Evolutionary conservation across 2,329 filamentous ascomycete genomes (phyloP).

Genomic region (Rugonectria rugulosa): DNA sequence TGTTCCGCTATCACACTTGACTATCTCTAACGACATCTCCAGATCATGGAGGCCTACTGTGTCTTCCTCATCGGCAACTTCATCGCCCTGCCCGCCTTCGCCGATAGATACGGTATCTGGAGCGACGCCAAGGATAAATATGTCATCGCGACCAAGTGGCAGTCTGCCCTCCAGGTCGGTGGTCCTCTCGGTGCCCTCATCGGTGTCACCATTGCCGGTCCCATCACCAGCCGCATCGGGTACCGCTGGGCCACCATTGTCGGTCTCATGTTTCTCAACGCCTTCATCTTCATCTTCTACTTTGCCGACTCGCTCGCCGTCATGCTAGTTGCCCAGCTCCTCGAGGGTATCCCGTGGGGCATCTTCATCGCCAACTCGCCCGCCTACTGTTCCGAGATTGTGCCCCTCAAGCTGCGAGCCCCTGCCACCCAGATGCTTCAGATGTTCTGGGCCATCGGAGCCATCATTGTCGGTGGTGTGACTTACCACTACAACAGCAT

Average conservation of each 20-base stretch:
- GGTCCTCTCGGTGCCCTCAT: slow-evolving; percentile 47
- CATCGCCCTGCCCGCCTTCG: slow-evolving; percentile 51
- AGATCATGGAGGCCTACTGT: slow-evolving; percentile 60
- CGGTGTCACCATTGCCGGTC: slow-evolving; percentile 48
- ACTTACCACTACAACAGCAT: slow-evolving; percentile 58
- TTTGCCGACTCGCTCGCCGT: slow-evolving; percentile 54
- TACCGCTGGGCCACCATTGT: slow-evolving; percentile 48
- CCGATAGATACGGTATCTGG: slow-evolving; percentile 46
- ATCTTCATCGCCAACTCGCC: slow-evolving; percentile 70
- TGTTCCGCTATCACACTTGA: background rate
- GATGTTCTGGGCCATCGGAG: slow-evolving; percentile 70
- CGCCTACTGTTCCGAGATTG: slow-evolving; percentile 67
- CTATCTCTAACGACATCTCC: slow-evolving; percentile 13
- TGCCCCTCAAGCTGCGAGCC: slow-evolving; percentile 63
- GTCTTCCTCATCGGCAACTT: slow-evolving; percentile 58
- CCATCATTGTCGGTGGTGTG: slow-evolving; percentile 64
- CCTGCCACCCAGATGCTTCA: slow-evolving; percentile 66
- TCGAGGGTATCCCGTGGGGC: slow-evolving; percentile 68
- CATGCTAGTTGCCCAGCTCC: slow-evolving; percentile 59
- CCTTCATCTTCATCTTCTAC: slow-evolving; percentile 59
- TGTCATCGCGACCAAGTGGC: slow-evolving; percentile 52
- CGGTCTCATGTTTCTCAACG: slow-evolving; percentile 49
- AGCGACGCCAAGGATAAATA: slow-evolving; percentile 29
- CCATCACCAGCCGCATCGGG: slow-evolving; percentile 46
- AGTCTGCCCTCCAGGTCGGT: slow-evolving; percentile 45